Evolutionary conservation across 331 rosid species (phyloP), one percentile per base, ranked within the genome.

Genomic region (Prunus yedoensis): DNA sequence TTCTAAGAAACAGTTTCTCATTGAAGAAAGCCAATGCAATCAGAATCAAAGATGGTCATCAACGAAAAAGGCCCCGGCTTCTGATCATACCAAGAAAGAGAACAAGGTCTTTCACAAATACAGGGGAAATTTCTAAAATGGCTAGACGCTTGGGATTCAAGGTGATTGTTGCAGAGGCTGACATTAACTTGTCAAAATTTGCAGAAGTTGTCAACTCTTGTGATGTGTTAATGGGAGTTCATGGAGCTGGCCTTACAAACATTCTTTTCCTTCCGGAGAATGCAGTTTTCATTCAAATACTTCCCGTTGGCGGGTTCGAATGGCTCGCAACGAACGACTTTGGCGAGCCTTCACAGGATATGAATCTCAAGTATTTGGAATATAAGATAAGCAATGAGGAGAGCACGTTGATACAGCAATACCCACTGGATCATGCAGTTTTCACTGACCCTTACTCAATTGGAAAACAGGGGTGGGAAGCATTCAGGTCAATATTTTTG

Each of bases 241-340:
- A 94, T 74, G 97, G 98, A 9, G 98, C 98, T 72, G 98, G 98
- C 46, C 91, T 94, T 43, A 84, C 98, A 1, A 94, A 94, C 93
- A 82, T 91, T 5, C 81, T 94, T 68, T 94, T 94, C 74, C 94
- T 94, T 49, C 98, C 98, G 0, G 82, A 86, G 66, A 90, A 90
- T 79, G 96, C 97, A 56, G 68, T 91, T 35, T 75, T 91, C 17
- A 85, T 94, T 66, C 98, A 94, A 79, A 75, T 94, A 17, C 87
- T 91, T 74, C 97, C 98, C 1, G 64, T 79, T 75, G 98, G 98
- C 53, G 88, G 89, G 10, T 77, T 84, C 11, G 91, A 94, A 9
- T 91, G 96, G 97, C 82, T 91, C 20, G 92, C 91, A 25, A 79
- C 20, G 52, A 73, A 18, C 23, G 75, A 81, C 60, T 94, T 83